A percentile compares a stretch with the other conserved stretches of the same genome.
phyloP scores from a whole-genome alignment of 805 yeast genomes.

The Candida alai region DNA sequence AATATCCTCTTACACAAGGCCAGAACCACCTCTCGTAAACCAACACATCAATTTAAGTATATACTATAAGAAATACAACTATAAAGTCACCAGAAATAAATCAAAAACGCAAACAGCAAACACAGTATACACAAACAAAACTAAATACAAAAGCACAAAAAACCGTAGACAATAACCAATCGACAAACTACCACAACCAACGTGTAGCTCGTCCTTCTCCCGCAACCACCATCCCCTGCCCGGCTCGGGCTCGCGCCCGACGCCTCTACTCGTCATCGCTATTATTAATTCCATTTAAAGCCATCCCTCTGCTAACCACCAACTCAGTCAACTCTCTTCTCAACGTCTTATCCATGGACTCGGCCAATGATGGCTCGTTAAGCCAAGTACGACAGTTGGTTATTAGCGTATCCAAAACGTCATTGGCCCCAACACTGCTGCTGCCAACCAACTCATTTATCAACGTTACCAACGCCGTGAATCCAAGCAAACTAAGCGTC shows the following conservation, averaged over 20 bases:
- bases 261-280: too few relatives aligned
- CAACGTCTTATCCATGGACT: conserved; percentile 18
- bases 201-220: neutral
- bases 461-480: conserved; percentile 28
- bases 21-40: too few relatives aligned
- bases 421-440: conserved; percentile 16
- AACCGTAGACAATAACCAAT: too few relatives aligned
- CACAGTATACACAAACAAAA: neutral
- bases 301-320: conserved; percentile 30
- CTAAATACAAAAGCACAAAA: neutral
- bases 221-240: conserved; percentile 9
- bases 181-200: neutral
- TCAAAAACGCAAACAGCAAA: conserved; percentile 1
- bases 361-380: conserved; percentile 14
- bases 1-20: too few relatives aligned
- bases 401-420: conserved; percentile 24
- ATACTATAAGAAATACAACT: too few relatives aligned
- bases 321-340: conserved; percentile 26
- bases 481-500: conserved; percentile 27
- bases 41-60: too few relatives aligned
- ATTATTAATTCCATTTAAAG: conserved; percentile 28
- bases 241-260: too few relatives aligned
- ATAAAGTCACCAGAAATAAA: too few relatives aligned
- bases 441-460: conserved; percentile 15
- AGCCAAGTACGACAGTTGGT: conserved; percentile 28